Conservation (phyloP, 1,284 basidiomycete species). For the Coniferiporia weirii region DNA sequence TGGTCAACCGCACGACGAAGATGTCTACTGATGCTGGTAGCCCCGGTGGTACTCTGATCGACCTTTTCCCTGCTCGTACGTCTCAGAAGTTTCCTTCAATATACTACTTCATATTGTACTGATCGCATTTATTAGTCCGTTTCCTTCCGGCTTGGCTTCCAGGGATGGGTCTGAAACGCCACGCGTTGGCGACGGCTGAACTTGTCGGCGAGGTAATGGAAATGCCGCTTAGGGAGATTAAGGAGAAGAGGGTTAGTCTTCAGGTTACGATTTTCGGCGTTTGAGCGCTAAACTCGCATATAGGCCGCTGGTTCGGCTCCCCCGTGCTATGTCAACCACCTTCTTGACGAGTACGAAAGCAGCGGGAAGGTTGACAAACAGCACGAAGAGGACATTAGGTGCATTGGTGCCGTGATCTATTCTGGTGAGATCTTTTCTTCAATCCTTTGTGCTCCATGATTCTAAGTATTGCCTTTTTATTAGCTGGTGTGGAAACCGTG, state of each 20-base stretch:
- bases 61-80: slow-evolving; percentile 16
- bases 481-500: slow-evolving; percentile 19
- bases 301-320: slow-evolving; percentile 2
- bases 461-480: neutral
- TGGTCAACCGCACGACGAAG: slow-evolving; percentile 10
- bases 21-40: slow-evolving; percentile 7
- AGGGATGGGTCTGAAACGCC: slow-evolving; percentile 10
- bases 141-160: slow-evolving; percentile 16
- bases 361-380: slow-evolving; percentile 3
- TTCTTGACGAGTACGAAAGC: slow-evolving; percentile 17
- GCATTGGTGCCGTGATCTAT: slow-evolving; percentile 14
- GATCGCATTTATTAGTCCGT: slow-evolving; percentile 4
- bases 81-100: neutral
- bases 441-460: neutral
- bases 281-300: neutral
- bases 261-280: neutral
- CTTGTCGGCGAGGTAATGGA: slow-evolving; percentile 14
- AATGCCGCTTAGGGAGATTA: slow-evolving; percentile 12
- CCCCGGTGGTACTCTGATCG: slow-evolving; percentile 13
- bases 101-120: neutral
- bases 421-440: slow-evolving; percentile 8
- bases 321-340: slow-evolving; percentile 6
- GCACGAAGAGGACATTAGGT: slow-evolving; percentile 15
- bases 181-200: neutral
- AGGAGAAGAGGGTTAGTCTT: slow-evolving; percentile 13